Conservation (phyloP, 176 grass and related monocot species). For the Eleusine coracana region DNA sequence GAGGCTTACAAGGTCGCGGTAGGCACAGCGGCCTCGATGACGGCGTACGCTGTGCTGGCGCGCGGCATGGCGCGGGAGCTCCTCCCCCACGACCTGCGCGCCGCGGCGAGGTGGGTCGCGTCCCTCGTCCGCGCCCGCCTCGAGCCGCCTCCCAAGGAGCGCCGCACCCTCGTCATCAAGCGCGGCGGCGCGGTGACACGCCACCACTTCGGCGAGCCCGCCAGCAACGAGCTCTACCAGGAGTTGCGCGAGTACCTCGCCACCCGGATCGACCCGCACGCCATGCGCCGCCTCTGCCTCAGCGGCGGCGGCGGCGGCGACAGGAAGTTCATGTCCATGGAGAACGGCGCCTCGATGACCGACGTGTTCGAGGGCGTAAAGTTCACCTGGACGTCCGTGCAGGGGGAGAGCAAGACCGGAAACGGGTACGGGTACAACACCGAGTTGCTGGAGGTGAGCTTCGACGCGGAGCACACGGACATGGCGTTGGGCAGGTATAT, state of each 20-base stretch:
- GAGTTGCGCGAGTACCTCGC: slow-evolving; percentile 39
- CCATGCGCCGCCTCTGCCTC: slow-evolving; percentile 41
- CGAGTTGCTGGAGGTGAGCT: slow-evolving; percentile 35
- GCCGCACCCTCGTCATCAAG: neutral
- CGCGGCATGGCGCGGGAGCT: slow-evolving; percentile 4
- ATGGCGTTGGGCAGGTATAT: slow-evolving; percentile 24
- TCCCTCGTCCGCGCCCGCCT: neutral
- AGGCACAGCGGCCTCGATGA: neutral
- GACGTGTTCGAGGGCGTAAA: neutral
- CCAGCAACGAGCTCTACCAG: slow-evolving; percentile 3
- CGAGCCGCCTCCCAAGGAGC: neutral
- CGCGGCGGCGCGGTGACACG: neutral
- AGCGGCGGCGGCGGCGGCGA: neutral
- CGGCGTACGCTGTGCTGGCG: neutral
- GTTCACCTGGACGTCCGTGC: neutral
- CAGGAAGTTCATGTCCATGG: neutral
- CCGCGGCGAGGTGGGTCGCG: neutral
- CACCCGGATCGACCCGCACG: slow-evolving; percentile 47
- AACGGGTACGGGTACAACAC: neutral
- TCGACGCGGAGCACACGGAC: slow-evolving; percentile 35
- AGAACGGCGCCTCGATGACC: neutral
- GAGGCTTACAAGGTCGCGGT: neutral
- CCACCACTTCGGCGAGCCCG: neutral
- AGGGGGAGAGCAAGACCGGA: neutral
- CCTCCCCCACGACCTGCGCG: neutral